These are phyloP conservation scores for Pilaira anomala DNA, from an alignment of 192 early-diverging fungal genomes.

Conservation along the genomic window DNA sequence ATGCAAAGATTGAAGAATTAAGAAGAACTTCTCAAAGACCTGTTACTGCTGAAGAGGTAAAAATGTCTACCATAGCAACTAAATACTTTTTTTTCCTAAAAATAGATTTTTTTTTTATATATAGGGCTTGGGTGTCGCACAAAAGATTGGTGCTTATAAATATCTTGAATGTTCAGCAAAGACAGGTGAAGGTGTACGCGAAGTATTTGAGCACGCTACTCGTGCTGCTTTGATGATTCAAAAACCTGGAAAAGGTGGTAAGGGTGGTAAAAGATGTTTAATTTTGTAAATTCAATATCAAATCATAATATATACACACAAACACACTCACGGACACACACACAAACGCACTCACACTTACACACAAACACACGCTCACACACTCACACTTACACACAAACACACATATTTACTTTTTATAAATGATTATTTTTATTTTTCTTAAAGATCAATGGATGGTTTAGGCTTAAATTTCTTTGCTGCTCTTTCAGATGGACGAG, in stretches of 20 bases:
- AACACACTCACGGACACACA: too few species aligned
- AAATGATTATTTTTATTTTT: too few species aligned
- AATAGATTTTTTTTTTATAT: neutral
- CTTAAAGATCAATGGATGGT: conserved; percentile 8
- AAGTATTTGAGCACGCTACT: conserved; percentile 85
- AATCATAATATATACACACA: too few species aligned
- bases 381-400: too few species aligned
- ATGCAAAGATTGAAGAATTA: conserved; percentile 68
- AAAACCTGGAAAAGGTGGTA: conserved; percentile 11
- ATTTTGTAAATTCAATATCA: conserved; percentile 18
- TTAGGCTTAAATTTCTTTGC: conserved; percentile 16
- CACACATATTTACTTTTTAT: too few species aligned
- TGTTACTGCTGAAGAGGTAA: conserved; percentile 69
- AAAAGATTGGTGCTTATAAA: conserved; percentile 72
- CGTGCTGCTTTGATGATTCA: conserved; percentile 12
- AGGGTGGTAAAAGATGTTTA: conserved; percentile 18
- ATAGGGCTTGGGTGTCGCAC: conserved; percentile 63
- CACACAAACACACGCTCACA: too few species aligned
- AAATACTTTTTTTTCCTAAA: neutral
- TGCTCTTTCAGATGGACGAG: conserved; percentile 15
- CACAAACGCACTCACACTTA: too few species aligned
- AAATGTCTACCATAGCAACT: neutral
- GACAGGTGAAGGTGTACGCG: conserved; percentile 70
- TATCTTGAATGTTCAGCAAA: conserved; percentile 87
- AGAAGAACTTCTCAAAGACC: conserved; percentile 69